These are phyloP conservation scores for Macadamia tetraphylla DNA, from an alignment of 164 flowering plant species.

Conservation along the genomic window DNA sequence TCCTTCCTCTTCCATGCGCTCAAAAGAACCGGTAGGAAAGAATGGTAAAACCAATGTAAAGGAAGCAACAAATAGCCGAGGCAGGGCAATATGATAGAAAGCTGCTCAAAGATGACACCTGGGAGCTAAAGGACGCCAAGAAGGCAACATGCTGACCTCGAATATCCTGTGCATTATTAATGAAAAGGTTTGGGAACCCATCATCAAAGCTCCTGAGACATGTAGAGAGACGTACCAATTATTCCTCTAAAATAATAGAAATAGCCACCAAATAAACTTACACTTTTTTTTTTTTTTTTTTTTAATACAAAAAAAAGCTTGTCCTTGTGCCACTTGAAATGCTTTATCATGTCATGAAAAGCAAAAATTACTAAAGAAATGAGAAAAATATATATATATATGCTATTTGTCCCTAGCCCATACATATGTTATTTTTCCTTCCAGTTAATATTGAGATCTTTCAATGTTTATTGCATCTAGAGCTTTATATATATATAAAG, in stretches of 20 bases:
- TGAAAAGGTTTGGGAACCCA: constrained; percentile 92
- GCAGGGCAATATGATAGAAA: constrained; percentile 88
- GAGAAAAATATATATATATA: too few relatives aligned
- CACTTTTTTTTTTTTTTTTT: too few relatives aligned
- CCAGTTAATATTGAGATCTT: too few relatives aligned
- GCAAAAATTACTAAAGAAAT: too few relatives aligned
- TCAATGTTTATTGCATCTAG: too few relatives aligned
- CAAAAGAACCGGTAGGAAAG: constrained; percentile 98
- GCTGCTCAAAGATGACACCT: constrained; percentile 84
- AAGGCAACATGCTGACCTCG: constrained; percentile 94
- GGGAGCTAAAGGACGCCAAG: constrained; percentile 96
- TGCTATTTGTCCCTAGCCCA: too few relatives aligned
- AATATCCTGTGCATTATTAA: constrained; percentile 81
- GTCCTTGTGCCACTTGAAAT: too few relatives aligned
- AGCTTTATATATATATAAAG: too few relatives aligned
- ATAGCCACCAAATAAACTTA: neutral
- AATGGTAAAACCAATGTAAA: constrained; percentile 88
- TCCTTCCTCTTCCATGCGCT: constrained; percentile 97
- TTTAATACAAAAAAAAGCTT: too few relatives aligned
- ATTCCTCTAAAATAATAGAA: neutral
- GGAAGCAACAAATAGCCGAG: constrained; percentile 81
- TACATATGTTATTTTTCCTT: too few relatives aligned
- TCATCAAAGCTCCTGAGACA: constrained; percentile 82
- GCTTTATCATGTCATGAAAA: too few relatives aligned
- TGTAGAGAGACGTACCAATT: constrained; percentile 6